A percentile compares a stretch with the other conserved stretches of the same genome.
phyloP scores from a whole-genome alignment of 2,329 filamentous ascomycete genomes.

The Juglanconis oblonga region DNA sequence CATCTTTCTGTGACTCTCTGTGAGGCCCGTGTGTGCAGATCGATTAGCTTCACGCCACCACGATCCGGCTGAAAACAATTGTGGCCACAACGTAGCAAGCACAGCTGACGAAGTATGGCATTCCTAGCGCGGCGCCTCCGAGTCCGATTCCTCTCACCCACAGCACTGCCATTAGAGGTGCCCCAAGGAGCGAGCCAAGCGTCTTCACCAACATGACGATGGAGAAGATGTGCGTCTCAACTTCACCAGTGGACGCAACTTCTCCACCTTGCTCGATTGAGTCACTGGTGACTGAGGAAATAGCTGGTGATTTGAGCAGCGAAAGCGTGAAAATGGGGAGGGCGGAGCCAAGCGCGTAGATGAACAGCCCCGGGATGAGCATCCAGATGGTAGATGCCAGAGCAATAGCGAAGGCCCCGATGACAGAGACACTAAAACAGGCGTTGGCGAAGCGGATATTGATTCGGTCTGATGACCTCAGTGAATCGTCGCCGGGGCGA shows the following conservation, averaged over 20 bases:
- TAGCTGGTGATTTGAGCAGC: constrained; percentile 41
- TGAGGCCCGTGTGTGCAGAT: neutral
- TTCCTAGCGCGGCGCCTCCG: constrained; percentile 33
- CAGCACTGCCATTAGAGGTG: constrained; percentile 43
- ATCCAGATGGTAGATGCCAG: constrained; percentile 36
- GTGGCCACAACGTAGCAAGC: constrained; percentile 35
- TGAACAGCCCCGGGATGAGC: constrained; percentile 39
- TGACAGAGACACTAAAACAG: constrained; percentile 35
- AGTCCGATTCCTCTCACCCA: constrained; percentile 44
- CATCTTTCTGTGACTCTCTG: too few species aligned
- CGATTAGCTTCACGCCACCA: neutral
- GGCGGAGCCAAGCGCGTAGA: constrained; percentile 48
- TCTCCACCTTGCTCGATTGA: constrained; percentile 7
- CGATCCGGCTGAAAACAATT: constrained; percentile 26
- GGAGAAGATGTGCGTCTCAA: constrained; percentile 43
- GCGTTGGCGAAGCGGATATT: constrained; percentile 33
- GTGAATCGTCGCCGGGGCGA: constrained; percentile 20
- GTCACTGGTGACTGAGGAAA: constrained; percentile 25
- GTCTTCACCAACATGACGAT: constrained; percentile 52
- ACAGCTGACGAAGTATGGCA: constrained; percentile 40
- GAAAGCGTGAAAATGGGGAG: constrained; percentile 49
- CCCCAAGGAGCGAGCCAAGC: constrained; percentile 43
- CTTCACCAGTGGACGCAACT: constrained; percentile 19
- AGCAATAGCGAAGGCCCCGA: constrained; percentile 42
- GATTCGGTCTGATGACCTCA: constrained; percentile 23